Evolutionary conservation across 1,284 basidiomycete species (phyloP), one percentile per base, ranked within the genome.

Genomic region (Cryptococcus sp.): DNA sequence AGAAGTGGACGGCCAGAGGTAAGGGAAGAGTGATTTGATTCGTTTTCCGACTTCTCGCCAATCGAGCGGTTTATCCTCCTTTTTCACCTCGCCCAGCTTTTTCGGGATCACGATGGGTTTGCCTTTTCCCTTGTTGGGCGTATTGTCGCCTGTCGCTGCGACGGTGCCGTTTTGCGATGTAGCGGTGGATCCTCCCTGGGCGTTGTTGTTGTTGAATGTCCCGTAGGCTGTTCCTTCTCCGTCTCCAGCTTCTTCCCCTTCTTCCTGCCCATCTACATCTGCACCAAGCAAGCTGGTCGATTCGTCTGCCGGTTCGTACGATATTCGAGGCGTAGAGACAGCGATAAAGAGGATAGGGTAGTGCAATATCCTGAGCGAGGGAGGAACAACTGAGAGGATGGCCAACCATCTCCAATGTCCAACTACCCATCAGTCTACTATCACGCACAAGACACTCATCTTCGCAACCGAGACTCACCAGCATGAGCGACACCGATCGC

Each of bases 1-100:
- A 42, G 53, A 60, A 3, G 65, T 68, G 16, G 69, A 68, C 7
- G 69, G 69, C 69, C 69, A 71, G 14, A 71, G 63, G 42, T 62
- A 60, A 0, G 63, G 62, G 5, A 59, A 45, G 4, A 71, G 55
- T 46, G 62, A 63, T 40, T 57, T 59, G 32, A 69, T 56, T 19
- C 67, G 60, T 9, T 46, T 47, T 45, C 52, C 55, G 39, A 65
- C 60, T 31, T 62, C 65, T 16, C 51, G 54, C 57, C 62, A 65
- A 4, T 58, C 48, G 10, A 64, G 41, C 3, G 54, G 51, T 24
- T 56, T 53, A 24, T 66, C 62, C 1, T 63, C 60, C 44, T 63
- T 54, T 46, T 65, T 67, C 41, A 60, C 60, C 40, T 55, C 53
- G 2, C 69, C 69, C 12, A 71, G 58, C 32, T 60, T 58, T 54